A percentile compares a stretch with the other conserved stretches of the same genome.
phyloP scores from a whole-genome alignment of 2,329 filamentous ascomycete species.

The Talaromyces sp. region DNA sequence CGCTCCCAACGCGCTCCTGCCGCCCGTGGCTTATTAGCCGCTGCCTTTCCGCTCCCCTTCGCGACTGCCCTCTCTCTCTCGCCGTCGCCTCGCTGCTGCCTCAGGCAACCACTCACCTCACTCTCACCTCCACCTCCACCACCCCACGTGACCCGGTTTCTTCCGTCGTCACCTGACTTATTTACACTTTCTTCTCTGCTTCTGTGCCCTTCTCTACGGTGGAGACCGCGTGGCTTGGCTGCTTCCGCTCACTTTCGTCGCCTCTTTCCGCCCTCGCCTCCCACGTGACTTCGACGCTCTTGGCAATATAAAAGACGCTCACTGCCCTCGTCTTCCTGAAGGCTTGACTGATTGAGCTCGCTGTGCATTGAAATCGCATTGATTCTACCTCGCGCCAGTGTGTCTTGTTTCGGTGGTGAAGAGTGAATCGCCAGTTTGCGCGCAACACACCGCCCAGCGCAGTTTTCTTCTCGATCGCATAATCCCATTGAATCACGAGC shows the following conservation, averaged over 20 bases:
- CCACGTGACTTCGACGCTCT: constrained; percentile 35
- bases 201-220: no score
- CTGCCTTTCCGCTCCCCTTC: constrained; percentile 6
- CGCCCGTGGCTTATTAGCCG: constrained; percentile 11
- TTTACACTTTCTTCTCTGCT: not conserved
- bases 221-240: constrained; percentile 7
- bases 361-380: not conserved
- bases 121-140: not conserved
- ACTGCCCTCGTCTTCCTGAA: not conserved
- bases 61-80: constrained; percentile 1
- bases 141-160: not conserved
- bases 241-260: constrained; percentile 14
- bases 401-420: not conserved
- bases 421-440: no score
- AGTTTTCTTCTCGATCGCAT: constrained; percentile 16
- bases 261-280: constrained; percentile 17
- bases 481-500: constrained; percentile 2
- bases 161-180: constrained; percentile 16
- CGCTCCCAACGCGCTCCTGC: constrained; percentile 7
- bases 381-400: not conserved
- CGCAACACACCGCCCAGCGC: constrained; percentile 14
- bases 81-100: not conserved
- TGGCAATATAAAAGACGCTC: constrained; percentile 38
- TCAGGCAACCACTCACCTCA: not conserved
- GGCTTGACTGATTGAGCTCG: not conserved